phyloP scores from a whole-genome alignment of 176 grass and related monocot species.

The Oryza australiensis region DNA sequence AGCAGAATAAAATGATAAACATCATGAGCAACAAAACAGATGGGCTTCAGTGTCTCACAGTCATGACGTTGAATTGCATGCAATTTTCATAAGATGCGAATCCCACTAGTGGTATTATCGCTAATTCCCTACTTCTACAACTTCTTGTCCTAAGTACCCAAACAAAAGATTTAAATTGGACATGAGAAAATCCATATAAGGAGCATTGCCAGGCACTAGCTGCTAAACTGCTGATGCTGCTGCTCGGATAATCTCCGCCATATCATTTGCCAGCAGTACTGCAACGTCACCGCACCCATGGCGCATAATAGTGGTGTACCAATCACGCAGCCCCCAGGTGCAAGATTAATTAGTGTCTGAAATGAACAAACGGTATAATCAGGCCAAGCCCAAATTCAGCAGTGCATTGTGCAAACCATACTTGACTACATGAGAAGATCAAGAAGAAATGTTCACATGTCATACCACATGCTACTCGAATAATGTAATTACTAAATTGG shows the following conservation, averaged over 20 bases:
- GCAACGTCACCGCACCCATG: conserved; percentile 56
- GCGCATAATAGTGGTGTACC: conserved; percentile 66
- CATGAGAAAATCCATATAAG: conserved; percentile 15
- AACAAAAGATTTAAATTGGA: background rate
- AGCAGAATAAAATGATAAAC: background rate
- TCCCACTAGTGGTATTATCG: background rate
- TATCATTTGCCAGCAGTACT: conserved; percentile 74
- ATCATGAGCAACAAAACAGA: conserved; percentile 3
- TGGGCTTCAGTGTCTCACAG: background rate
- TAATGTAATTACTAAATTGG: background rate
- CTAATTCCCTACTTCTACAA: conserved; percentile 19
- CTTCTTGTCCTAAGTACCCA: background rate
- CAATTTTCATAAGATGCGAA: background rate
- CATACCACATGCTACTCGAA: background rate
- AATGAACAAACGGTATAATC: conserved; percentile 29
- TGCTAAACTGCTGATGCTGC: conserved; percentile 45
- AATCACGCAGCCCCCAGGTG: conserved; percentile 70
- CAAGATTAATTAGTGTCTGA: conserved; percentile 90
- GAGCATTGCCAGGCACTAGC: conserved; percentile 27
- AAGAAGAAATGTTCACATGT: background rate
- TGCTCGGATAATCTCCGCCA: conserved; percentile 74
- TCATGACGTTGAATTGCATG: background rate
- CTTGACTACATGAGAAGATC: background rate
- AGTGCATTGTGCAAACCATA: conserved; percentile 9
- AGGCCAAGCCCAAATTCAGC: conserved; percentile 17